A percentile compares a stretch with the other conserved stretches of the same genome.
These are phyloP conservation scores for Coemansia sp. DNA, from an alignment of 192 early-diverging fungal species.

Conservation along the genomic window DNA sequence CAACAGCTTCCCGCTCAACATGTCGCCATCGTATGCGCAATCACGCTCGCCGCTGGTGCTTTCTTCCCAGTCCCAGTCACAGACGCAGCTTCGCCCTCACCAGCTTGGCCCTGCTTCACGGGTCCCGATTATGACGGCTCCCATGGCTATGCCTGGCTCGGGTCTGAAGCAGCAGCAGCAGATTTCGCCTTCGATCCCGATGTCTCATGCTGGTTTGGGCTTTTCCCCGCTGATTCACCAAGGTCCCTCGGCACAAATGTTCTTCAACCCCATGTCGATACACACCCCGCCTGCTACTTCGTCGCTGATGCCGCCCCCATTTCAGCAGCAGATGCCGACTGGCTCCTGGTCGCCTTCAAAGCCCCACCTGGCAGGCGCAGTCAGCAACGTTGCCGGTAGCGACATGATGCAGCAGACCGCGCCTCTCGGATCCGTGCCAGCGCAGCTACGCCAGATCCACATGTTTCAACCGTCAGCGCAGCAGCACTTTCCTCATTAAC, in stretches of 20 bases:
- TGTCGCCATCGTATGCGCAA: slow-evolving; percentile 5
- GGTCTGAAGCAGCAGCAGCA: no score
- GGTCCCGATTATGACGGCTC: neutral
- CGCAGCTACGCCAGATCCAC: slow-evolving; percentile 16
- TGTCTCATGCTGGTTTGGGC: neutral
- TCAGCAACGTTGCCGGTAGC: neutral
- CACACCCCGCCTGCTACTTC: slow-evolving; percentile 8
- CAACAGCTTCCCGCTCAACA: neutral
- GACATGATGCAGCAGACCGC: neutral
- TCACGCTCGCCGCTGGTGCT: slow-evolving; percentile 31
- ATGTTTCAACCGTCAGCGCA: slow-evolving; percentile 3
- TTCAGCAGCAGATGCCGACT: neutral
- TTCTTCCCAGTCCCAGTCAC: slow-evolving; percentile 11
- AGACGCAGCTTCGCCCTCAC: neutral
- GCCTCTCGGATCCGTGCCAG: slow-evolving; percentile 9
- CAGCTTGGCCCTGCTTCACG: no score
- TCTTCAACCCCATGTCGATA: slow-evolving; percentile 8
- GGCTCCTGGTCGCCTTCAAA: slow-evolving; percentile 28
- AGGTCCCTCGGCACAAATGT: slow-evolving; percentile 7
- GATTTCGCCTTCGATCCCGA: no score
- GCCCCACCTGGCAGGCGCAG: neutral
- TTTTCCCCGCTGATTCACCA: neutral
- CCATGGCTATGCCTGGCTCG: neutral
- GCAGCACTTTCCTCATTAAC: slow-evolving; percentile 14
- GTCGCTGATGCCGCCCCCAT: slow-evolving; percentile 9